Evolutionary conservation across 1,284 basidiomycete species (phyloP), one percentile per base, ranked within the genome.

Genomic region (Xanthoconium separans): DNA sequence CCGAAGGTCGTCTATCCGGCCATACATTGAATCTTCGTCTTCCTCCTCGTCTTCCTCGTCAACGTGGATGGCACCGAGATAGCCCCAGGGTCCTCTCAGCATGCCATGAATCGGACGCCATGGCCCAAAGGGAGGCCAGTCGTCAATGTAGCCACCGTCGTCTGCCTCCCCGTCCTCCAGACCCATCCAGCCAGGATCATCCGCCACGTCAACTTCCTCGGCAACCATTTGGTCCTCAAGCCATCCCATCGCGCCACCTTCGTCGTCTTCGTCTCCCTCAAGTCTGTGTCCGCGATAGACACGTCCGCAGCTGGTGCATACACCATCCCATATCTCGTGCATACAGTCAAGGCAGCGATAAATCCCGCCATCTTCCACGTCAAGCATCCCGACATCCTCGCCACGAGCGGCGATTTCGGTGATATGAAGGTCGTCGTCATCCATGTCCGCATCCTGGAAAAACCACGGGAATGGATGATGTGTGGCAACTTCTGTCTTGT

Each of bases 291-390:
- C 85, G 6, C 71, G 72, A 62, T 89, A 89, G 18, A 71, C 66
- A 31, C 84, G 76, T 18, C 77, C 73, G 59, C 89, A 90, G 15
- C 64, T 62, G 4, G 81, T 75, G 64, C 89, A 91, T 15, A 74
- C 63, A 2, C 84, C 85, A 55, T 76, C 79, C 78, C 77, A 83
- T 54, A 91, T 84, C 70, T 91, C 89, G 64, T 91, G 83, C 75
- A 82, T 77, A 61, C 89, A 91, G 40, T 84, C 82, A 12, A 83
- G 63, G 63, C 89, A 91, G n/a, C 89, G 78, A 60, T 81, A 85
- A 8, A 91, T 77, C 1, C 82, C 83, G 9, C 80, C 83, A 57
- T 91, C 88, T 60, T 88, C 85, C 12, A 73, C 75, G 61, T 91
- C 89, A 48, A 78, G 78, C 71, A 85, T 79, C 0, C 87, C 87